Base-by-base conservation (phyloP, 129 eudicot genomes). In the Apium graveolens region DNA sequence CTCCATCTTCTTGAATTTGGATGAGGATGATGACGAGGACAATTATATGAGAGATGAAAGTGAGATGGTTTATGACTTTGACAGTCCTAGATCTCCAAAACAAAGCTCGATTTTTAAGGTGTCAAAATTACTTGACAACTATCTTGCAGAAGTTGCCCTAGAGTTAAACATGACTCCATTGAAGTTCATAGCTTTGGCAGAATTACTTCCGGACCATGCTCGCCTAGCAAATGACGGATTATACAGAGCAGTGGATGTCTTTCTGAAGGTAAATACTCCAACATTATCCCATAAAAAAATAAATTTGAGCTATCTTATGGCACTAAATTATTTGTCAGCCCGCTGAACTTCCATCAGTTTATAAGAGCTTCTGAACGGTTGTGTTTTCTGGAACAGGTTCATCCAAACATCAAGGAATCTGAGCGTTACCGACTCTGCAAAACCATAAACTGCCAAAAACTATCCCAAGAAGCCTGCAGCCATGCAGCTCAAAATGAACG, bases 401-500 rank as follows among this genome's bases (percentile, higher is more conserved):
- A 96, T 80, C 97, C 91, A 42, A 92, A 90, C 77, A 84, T 96
- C 49, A 96, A 96, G 87, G 99, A 96, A 81, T 86, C 91, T 0
- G 99, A 96, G 74, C 88, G 99, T 29, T 92, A 92, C 81, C 88
- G 97, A 5, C 83, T 96, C 38, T 92, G 97, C 90, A 96, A 96
- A 81, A 90, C 97, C 60, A 92, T 96, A 20, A 97, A 96, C 80
- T 88, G 93, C 70, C 97, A 92, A 46, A 96, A 96, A 77, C 87
- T 96, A 5, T 89, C 97, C n/a, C 97, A 92, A 86, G 99, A 96
- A 84, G 97, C 96, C 27, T 96, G 99, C 85, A 92, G 97, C 86
- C 99, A 96, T 39, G 99, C 99, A 42, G 99, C 99, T 77, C 99
- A 96, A 34, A 96, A 96, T 41, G 99, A 96, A 57, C 77, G 97